Evolutionary conservation across 2,329 filamentous ascomycete species (phyloP), one percentile per base, ranked within the genome.

Genomic region (Cylindrodendrum hubeiense): DNA sequence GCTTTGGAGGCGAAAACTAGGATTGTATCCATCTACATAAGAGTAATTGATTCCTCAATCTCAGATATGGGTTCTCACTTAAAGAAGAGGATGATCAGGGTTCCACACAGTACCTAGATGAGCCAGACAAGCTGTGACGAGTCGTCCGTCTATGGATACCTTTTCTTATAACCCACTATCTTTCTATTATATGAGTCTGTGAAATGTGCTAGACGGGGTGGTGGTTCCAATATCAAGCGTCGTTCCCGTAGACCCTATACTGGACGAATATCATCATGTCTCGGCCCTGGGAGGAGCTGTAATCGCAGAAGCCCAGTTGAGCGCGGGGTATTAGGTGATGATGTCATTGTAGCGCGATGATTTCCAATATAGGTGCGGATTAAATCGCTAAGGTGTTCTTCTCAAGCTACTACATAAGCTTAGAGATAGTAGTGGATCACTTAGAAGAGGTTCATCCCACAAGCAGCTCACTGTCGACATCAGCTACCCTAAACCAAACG

Each of bases 41-140:
- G 13, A 13, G 37, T 5, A 67, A 69, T 12, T 51, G 65, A 19
- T 69, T 66, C 60, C 75, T 68, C n/a, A 87, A 85, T 63, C 76
- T 87, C 9, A 85, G 85, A 9, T 87, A 87, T 52, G 86, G 86
- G 1, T 86, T 86, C 69, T 85, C 85, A 24, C 76, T 75, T 5
- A 80, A 77, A 68, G 85, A 87, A 76, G 63, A 82, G 10, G 80
- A 80, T 39, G 75, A 76, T 2, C 56, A 54, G 3, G 79, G 85
- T 50, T 70, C 78, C 30, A 81, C 82, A 2, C 85, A 82, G 82
- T 85, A 85, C 60, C 72, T 85, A 5, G 79, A 60, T 13, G 60
- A 66, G 13, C 52, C 58, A 21, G 57, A 58, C 10, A 52, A 57
- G 37, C 22, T 53, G 17, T 60, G 21, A 57, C 34, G 17, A 37